These are phyloP conservation scores for Heimioporus sp. DNA, from an alignment of 768 basidiomycete genomes.

Conservation along the genomic window DNA sequence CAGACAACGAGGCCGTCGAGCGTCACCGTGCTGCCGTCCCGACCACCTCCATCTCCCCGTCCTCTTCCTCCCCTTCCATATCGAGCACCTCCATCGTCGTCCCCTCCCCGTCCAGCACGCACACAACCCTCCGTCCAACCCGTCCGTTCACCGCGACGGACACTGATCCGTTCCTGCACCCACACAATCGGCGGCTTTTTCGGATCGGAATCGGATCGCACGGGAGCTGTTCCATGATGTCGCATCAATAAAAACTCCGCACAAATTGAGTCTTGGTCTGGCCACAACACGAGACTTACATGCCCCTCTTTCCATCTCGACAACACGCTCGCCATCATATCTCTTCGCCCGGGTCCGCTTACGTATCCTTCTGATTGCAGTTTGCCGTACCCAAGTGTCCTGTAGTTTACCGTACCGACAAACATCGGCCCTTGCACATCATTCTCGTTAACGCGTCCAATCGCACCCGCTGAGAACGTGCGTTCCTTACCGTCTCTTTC, in stretches of 20 bases:
- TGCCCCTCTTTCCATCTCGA: conserved; percentile 58
- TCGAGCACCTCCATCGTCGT: conserved; percentile 69
- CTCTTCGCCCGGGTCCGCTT: conserved; percentile 57
- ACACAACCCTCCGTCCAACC: conserved; percentile 69
- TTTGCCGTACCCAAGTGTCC: conserved; percentile 56
- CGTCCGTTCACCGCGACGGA: conserved; percentile 74
- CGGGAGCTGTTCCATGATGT: conserved; percentile 43
- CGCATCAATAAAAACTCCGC: conserved; percentile 32
- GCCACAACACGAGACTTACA: conserved; percentile 47
- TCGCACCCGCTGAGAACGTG: conserved; percentile 12
- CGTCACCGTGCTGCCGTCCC: conserved; percentile 5
- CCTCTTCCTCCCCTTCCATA: conserved; percentile 61
- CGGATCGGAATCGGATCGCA: conserved; percentile 50
- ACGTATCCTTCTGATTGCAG: conserved; percentile 49
- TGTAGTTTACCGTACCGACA: conserved; percentile 65
- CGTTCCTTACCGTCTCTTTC: conserved; percentile 45
- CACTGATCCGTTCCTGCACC: conserved; percentile 50
- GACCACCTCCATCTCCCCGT: conserved; percentile 17
- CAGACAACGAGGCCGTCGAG: too few species aligned
- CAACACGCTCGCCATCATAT: conserved; percentile 59
- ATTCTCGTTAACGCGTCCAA: conserved; percentile 31
- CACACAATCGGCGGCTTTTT: conserved; percentile 53
- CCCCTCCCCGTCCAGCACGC: conserved; percentile 66
- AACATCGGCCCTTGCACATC: conserved; percentile 46
- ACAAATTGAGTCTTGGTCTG: conserved; percentile 8